Evolutionary conservation across 2,329 filamentous ascomycete genomes (phyloP), one percentile per base, ranked within the genome.

Genomic region (Ascochyta lentis): DNA sequence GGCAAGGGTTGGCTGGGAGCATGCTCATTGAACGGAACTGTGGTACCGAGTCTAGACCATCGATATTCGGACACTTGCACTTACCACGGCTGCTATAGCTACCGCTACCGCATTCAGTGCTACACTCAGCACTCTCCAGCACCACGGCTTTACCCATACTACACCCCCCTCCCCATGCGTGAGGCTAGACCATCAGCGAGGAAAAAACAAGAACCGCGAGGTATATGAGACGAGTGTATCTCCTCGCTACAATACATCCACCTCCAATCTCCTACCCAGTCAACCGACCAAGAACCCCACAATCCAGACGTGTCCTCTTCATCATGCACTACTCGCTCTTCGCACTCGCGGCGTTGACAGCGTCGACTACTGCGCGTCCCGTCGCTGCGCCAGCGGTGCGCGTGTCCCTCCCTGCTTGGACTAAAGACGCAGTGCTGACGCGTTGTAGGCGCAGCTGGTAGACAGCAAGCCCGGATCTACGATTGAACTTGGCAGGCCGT

Each of bases 401-500:
- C 2, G 5, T 27, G n/a, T 6, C 9, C 24, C 3, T 15, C 2
- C 10, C n/a, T 19, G 3, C n/a, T 12, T 12, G 8, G 2, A 3
- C 6, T 10, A 16, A 13, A 22, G 7, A 2, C 10, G 16, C 8
- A 26, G 15, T 24, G 12, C 15, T 44, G 12, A 51, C n/a, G 6
- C 7, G 4, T 3, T 2, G 12, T 22, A 50, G 52, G 34, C 52
- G 3, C 40, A 55, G 37, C 27, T 46, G 15, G 19, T 29, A 19
- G 39, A 40, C 44, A 43, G 31, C 19, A 34, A 47, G 4, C 63
- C 60, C 15, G 41, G 22, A 22, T 37, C 40, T 15, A 50, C 31
- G 1, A 59, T 64, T 27, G 47, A 58, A 19, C 54, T 67, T 15
- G 58, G 59, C 23, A 54, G 59, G 29, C 61, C 63, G 12, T 58